Base-by-base conservation (phyloP, 345 rosid genomes). In the Linum trigynum region DNA sequence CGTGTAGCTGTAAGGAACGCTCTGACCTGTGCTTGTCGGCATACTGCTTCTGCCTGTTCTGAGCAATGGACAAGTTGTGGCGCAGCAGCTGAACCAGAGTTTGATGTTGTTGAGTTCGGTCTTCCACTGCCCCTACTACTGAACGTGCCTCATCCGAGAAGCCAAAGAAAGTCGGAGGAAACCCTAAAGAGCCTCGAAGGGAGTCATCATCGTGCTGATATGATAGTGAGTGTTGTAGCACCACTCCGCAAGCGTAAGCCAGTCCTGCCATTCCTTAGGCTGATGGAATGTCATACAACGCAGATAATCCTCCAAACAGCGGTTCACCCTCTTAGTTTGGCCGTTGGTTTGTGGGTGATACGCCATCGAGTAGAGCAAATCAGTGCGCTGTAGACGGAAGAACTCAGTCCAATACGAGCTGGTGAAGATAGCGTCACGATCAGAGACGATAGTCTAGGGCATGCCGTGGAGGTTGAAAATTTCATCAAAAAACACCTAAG, bases 371-470 rank as follows among this genome's bases (percentile, higher is more conserved):
- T 8, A 1, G 2, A 8, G 9, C 2, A 62, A 7, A 7, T 62
- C 42, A 62, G 23, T 23, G 7, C 51, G 4, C 38, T 63, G 38
- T 55, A 39, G 35, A 7, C 17, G 15, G 35, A 63, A 63, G 14
- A 63, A 32, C n/a, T n/a, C 36, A 6, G 36, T 8, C 66, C 56
- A 63, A 41, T 40, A 63, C 8, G 51, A 16, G 66, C 57, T 63
- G 9, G 43, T 7, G 16, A 63, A 43, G 8, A 43, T n/a, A 11
- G 38, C 16, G 4, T 63, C 66, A 12, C 0, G 5, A 15, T 63
- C 2, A 35, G n/a, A n/a, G n/a, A n/a, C n/a, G n/a, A n/a, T n/a
- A n/a, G n/a, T n/a, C n/a, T n/a, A n/a, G n/a, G n/a, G n/a, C n/a
- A n/a, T n/a, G n/a, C n/a, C n/a, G n/a, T n/a, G n/a, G n/a, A n/a